Percentiles rank a stretch among this genome's conserved stretches.
Conservation (phyloP, 1,284 basidiomycete genomes). For the Athelia sp. region DNA sequence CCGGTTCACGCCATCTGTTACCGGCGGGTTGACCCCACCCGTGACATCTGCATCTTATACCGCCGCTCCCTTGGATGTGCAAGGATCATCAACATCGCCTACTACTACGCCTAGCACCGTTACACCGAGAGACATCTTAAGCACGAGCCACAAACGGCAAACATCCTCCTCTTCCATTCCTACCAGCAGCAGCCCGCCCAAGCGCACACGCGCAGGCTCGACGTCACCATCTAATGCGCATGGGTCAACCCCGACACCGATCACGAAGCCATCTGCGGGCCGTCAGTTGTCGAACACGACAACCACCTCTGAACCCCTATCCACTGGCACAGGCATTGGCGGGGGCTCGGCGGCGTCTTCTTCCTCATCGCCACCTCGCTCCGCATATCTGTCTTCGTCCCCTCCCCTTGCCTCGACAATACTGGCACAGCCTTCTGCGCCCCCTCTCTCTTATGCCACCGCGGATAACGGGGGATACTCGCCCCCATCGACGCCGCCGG, state of each 20-base stretch:
- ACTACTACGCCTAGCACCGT: background rate
- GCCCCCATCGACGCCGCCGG: conserved; percentile 26
- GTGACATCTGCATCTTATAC: conserved; percentile 21
- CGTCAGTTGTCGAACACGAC: too few relatives aligned
- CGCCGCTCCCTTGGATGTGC: conserved; percentile 13
- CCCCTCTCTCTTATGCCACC: conserved; percentile 12
- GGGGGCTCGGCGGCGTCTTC: background rate
- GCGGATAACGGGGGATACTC: conserved; percentile 12
- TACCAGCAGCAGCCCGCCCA: background rate
- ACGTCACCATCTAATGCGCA: too few relatives aligned
- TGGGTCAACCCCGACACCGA: too few relatives aligned
- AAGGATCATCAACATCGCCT: background rate
- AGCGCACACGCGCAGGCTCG: background rate
- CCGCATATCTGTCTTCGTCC: conserved; percentile 8
- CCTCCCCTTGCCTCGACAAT: conserved; percentile 7
- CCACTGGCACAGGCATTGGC: too few relatives aligned
- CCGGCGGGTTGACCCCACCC: conserved; percentile 28
- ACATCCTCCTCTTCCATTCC: background rate
- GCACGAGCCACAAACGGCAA: too few relatives aligned
- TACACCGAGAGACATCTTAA: background rate
- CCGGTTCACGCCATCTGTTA: conserved; percentile 42
- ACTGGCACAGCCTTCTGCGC: conserved; percentile 3
- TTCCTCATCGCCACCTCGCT: conserved; percentile 9
- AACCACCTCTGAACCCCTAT: too few relatives aligned
- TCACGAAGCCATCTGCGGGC: too few relatives aligned